phyloP scores from a whole-genome alignment of 305 asterid species.

The Fraxinus sp. region DNA sequence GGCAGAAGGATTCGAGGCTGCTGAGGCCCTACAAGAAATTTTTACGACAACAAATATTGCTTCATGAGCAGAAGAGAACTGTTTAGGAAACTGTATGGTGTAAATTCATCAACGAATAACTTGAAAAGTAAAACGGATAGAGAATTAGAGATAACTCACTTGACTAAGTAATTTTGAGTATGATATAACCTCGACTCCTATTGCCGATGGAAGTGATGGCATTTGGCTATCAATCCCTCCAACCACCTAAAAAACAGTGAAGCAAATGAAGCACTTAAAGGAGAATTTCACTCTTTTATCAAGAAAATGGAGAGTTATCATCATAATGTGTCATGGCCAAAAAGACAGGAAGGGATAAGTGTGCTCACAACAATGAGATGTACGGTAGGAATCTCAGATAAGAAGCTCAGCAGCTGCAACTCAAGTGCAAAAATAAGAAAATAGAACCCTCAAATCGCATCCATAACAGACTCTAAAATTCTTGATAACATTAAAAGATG shows the following conservation, averaged over 20 bases:
- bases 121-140: neutral
- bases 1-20: constrained; percentile 42
- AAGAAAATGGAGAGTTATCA: neutral
- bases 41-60: neutral
- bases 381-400: constrained; percentile 54
- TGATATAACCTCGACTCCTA: constrained; percentile 41
- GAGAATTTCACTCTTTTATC: neutral
- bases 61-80: neutral
- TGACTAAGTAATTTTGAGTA: constrained; percentile 45
- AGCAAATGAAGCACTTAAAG: neutral
- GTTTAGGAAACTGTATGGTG: neutral
- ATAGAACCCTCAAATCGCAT: neutral
- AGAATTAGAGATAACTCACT: constrained; percentile 31
- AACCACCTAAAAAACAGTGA: constrained; percentile 43
- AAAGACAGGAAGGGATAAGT: neutral
- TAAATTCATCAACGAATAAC: neutral
- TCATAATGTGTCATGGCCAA: neutral
- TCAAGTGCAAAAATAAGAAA: constrained; percentile 12
- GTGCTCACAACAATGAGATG: constrained; percentile 54
- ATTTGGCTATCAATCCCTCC: constrained; percentile 51
- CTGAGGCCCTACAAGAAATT: constrained; percentile 42
- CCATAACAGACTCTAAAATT: neutral
- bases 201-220: constrained; percentile 35
- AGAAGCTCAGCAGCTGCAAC: constrained; percentile 52
- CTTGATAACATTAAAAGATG: neutral